Evolutionary conservation across 2,329 filamentous ascomycete species (phyloP).

Genomic region (Stemphylium beticola): DNA sequence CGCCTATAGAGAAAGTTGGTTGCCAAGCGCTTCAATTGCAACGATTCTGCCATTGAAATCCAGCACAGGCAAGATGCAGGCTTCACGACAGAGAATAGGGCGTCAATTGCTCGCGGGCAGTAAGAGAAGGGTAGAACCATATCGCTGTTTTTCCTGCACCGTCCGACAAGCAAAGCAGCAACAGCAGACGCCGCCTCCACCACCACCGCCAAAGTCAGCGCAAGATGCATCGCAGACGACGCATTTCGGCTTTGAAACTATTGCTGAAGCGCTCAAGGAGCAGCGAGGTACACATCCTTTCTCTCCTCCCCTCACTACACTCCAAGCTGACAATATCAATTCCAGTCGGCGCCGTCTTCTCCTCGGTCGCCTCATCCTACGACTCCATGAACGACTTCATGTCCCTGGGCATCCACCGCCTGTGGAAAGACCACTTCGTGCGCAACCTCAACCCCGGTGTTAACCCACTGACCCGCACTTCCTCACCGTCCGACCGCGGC

Average conservation of each 20-base stretch:
- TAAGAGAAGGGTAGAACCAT: constrained; percentile 36
- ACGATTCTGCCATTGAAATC: too few species aligned
- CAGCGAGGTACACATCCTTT: constrained; percentile 58
- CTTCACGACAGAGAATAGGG: constrained; percentile 33
- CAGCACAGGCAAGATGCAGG: constrained; percentile 37
- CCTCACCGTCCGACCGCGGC: constrained; percentile 46
- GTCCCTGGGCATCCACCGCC: constrained; percentile 93
- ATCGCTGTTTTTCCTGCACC: constrained; percentile 61
- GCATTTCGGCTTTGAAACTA: constrained; percentile 89
- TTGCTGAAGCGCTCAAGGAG: constrained; percentile 81
- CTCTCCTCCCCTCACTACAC: background rate
- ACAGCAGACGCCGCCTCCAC: constrained; percentile 32
- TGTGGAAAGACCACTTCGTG: constrained; percentile 99
- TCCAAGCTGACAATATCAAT: constrained; percentile 38
- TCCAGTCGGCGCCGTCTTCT: constrained; percentile 84
- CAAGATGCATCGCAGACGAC: constrained; percentile 66
- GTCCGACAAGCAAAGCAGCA: constrained; percentile 48
- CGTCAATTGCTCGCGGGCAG: constrained; percentile 40
- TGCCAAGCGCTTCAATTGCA: constrained; percentile 27
- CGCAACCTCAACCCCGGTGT: constrained; percentile 84
- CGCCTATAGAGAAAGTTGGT: constrained; percentile 25
- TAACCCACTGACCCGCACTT: constrained; percentile 51
- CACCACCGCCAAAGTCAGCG: constrained; percentile 44
- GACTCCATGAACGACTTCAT: constrained; percentile 99
- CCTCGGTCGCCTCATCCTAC: constrained; percentile 91